Evolutionary conservation across 441 rosid genomes (phyloP).

Genomic region (Populus hybrid): DNA sequence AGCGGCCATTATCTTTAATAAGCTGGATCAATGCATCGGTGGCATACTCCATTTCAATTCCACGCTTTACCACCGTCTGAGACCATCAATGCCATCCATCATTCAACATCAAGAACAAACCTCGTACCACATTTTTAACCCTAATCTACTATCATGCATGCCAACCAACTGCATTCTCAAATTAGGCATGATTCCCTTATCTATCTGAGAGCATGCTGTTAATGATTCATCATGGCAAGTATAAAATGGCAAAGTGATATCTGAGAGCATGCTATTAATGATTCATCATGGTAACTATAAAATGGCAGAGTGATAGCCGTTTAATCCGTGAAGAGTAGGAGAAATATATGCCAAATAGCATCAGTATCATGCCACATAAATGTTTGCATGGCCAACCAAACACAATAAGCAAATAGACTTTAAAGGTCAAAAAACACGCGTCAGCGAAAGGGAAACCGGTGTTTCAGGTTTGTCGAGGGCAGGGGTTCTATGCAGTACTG

Average conservation of each 20-base stretch:
- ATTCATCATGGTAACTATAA: too few species aligned
- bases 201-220: neutral
- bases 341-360: neutral
- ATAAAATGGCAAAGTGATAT: too few species aligned
- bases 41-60: conserved; percentile 81
- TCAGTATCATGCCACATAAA: neutral
- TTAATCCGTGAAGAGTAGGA: too few species aligned
- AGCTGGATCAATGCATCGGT: conserved; percentile 87
- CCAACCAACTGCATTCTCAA: neutral
- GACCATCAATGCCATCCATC: conserved; percentile 20
- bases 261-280: too few species aligned
- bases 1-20: conserved; percentile 89
- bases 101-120: neutral
- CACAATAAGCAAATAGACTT: too few species aligned
- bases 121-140: neutral
- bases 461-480: neutral
- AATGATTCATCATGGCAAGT: too few species aligned
- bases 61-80: conserved; percentile 95
- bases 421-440: too few species aligned
- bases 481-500: too few species aligned
- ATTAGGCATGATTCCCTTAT: neutral
- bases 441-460: too few species aligned
- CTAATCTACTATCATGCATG: neutral
- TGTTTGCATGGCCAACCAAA: too few species aligned
- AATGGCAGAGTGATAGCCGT: too few species aligned